These are phyloP conservation scores for Penicillium sp. DNA, from an alignment of 2,329 filamentous ascomycete genomes.

Conservation along the genomic window DNA sequence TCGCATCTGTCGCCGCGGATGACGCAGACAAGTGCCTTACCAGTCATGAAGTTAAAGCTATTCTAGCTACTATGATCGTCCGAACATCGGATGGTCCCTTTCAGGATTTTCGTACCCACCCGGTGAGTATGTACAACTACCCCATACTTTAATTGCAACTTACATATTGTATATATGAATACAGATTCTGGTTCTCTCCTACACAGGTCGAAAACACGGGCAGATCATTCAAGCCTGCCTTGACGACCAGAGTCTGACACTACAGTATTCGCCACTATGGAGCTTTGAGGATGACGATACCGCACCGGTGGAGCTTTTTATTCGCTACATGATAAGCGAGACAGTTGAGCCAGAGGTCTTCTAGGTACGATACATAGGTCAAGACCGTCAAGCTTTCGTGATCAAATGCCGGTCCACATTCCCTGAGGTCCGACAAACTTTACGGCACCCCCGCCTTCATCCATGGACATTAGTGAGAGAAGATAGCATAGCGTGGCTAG, in stretches of 20 bases:
- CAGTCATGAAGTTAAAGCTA: slow-evolving; percentile 1
- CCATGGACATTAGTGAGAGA: too few relatives aligned
- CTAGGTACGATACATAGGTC: too few relatives aligned
- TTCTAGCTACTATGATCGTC: not conserved
- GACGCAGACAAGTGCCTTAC: slow-evolving; percentile 1
- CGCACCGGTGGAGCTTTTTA: slow-evolving; percentile 11
- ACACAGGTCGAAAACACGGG: slow-evolving; percentile 5
- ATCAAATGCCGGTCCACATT: too few relatives aligned
- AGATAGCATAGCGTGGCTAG: too few relatives aligned
- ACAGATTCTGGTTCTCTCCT: slow-evolving; percentile 4
- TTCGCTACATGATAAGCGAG: not conserved
- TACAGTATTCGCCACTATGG: slow-evolving; percentile 4
- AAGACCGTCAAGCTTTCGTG: too few relatives aligned
- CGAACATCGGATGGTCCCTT: not conserved
- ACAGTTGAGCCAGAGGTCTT: too few relatives aligned
- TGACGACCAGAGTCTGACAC: not conserved
- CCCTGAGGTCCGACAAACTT: too few relatives aligned
- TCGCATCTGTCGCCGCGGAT: slow-evolving; percentile 2
- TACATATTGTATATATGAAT: not conserved
- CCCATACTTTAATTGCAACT: too few relatives aligned
- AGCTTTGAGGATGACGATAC: slow-evolving; percentile 10
- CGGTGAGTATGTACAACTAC: not conserved
- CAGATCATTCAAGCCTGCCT: slow-evolving; percentile 6
- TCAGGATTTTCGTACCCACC: not conserved
- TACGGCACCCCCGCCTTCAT: too few relatives aligned